Base-by-base conservation (phyloP, 1,284 basidiomycete species). In the Sanghuangporus sanghuang region DNA sequence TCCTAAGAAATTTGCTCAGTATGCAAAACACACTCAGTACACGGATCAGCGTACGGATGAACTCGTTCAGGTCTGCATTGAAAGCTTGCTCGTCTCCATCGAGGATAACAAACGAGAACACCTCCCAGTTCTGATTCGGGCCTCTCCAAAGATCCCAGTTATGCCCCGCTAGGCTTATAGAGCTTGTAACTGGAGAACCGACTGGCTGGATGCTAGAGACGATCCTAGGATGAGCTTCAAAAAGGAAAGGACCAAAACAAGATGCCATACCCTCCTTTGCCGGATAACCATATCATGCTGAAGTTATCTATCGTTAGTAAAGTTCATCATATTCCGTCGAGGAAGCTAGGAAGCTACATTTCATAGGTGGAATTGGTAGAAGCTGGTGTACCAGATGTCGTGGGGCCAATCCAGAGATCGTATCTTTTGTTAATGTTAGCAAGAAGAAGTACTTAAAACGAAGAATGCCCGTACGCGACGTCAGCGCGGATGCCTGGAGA, bases 351-450 rank as follows among this genome's bases (percentile, higher is more conserved):
- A 44, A n/a, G 12, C n/a, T n/a, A 69, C 87, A 82, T 35, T 79
- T 76, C 64, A 81, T 73, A 0, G 81, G 42, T 6, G 81, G 71
- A 93, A 89, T 8, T 78, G 76, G 89, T 90, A 93, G 3, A 94
- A 77, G 66, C 82, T 81, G 56, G 72, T n/a, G 73, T 14, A 85
- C 77, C 11, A 81, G 71, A 65, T 4, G 75, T 67, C 3, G 78
- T 71, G 5, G 68, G 72, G 18, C 83, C 83, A 32, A 77, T 71
- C 83, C 83, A 85, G 61, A 85, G 82, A 67, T 85, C 83, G 64
- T 85, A 85, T 5, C 80, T 82, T 57, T 12, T 18, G 23, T 35
- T 48, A 40, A 9, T 38, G 58, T 54, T 9, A 16, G 14, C 16
- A 55, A 12, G 7, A 23, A 16, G 14, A 55, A 14, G 14, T 5